Base-by-base conservation (phyloP, 78 protist species). In the Pigoraptor vietnamica region DNA sequence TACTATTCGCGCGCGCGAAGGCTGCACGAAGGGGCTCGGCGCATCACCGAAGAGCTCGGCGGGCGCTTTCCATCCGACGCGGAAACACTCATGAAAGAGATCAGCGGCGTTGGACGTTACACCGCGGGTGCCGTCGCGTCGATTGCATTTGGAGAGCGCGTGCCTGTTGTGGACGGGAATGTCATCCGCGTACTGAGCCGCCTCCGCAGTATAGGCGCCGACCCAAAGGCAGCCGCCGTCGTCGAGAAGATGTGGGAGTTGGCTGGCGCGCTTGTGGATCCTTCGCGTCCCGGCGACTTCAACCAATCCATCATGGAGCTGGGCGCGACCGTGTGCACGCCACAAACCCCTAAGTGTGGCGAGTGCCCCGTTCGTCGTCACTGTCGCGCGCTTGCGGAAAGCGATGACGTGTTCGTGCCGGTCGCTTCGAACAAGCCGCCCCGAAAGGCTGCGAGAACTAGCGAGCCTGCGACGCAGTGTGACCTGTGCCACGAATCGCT, bases 251-350 rank as follows among this genome's bases (percentile, higher is more conserved):
- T 90, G 32, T 90, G 92, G 92, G 32, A 81, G 10, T 2, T 81
- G 2, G 79, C 95, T 0, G 81, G 33, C 36, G 89, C 38, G 33
- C 56, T 95, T 0, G 96, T 94, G 0, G 95, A 90, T 32, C 81
- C 91, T 9, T n/a, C 36, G 6, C 90, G 94, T 0, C 96, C 95
- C 6, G 95, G 97, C 24, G 92, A 89, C 23, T 93, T 95, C 87
- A 95, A 94, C 88, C 97, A 97, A 89, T 95, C 98, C 6, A 23
- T 97, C 21, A 97, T 97, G 98, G 98, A 97, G 87, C 87, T 97
- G 0, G 98, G 98, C 23, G 98, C 98, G 0, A 94, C 94, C 37
- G 39, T 94, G 1, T 97, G 98, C 92, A 86, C 95, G 0, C 94
- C 95, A 9, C 37, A 48, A 37, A 89, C 87, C 6, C 97, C 97